Base-by-base conservation (phyloP, 2,329 filamentous ascomycete genomes). In the Apiospora aurea region DNA sequence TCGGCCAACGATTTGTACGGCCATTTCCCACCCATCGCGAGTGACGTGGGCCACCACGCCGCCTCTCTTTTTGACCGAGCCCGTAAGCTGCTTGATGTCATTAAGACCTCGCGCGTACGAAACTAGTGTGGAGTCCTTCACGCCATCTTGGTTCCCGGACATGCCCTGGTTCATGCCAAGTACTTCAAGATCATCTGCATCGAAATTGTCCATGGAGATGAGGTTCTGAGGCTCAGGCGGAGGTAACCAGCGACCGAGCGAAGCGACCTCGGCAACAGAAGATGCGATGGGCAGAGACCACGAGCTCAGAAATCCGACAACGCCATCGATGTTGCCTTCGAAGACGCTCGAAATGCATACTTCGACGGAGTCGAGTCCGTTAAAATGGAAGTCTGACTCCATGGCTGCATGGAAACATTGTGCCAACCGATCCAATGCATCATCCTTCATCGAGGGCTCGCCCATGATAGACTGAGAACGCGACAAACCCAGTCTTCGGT, bases 21-120 rank as follows among this genome's bases (percentile, higher is more conserved):
- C 93, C 78, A 98, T 84, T 83, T 98, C 94, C 96, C 96, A 98
- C 11, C 96, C 95, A 76, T 95, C 92, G 49, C 88, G 85, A 18
- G 82, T 78, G 16, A 81, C 80, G 29, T 77, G 81, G 38, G 74
- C 76, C 44, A 81, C 78, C 14, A 81, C 79, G 34, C 78, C 81
- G 43, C 75, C 77, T 49, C 78, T 76, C 69, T 79, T 76, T 67
- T 75, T 77, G 13, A 71, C 49, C 4, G 75, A 73, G 3, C 83
- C 77, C 0, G 83, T 83, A 67, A 90, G 79, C 29, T 86, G 83
- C 70, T 87, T 85, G 73, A 87, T 86, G 73, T 86, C 87, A 44
- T 92, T 86, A 26, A 96, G 80, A 34, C 88, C 87, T 69, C 91
- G 87, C 0, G 96, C 93, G 80, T 97, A 98, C 67, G 90, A 85